Conservation (phyloP, 2,329 filamentous ascomycete species). For the Trematosphaeria pertusa region DNA sequence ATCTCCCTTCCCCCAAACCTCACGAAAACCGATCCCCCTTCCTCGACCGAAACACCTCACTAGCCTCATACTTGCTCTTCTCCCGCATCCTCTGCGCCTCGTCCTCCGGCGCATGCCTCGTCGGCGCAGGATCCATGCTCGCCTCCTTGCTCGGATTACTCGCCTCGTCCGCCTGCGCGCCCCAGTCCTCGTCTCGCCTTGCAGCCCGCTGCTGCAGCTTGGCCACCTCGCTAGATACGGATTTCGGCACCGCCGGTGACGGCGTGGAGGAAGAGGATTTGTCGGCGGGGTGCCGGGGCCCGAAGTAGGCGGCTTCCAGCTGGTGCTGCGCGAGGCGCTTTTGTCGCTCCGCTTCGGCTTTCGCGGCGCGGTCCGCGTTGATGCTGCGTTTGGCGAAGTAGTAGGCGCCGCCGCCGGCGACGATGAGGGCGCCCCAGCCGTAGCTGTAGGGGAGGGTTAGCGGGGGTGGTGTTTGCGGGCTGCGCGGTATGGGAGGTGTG, state of each 20-base stretch:
- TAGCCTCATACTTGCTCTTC: constrained; percentile 90
- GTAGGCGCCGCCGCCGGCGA: constrained; percentile 87
- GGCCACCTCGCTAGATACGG: constrained; percentile 13
- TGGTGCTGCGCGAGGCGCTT: constrained; percentile 40
- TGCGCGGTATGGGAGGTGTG: neutral
- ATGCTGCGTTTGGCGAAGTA: constrained; percentile 95
- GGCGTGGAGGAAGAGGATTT: constrained; percentile 19
- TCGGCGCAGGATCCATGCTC: constrained; percentile 82
- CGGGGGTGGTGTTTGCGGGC: neutral
- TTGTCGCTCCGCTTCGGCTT: constrained; percentile 60
- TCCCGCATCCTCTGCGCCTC: constrained; percentile 71
- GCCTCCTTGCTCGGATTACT: constrained; percentile 74
- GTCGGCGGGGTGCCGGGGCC: constrained; percentile 16
- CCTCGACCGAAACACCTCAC: constrained; percentile 73
- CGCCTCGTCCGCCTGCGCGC: constrained; percentile 19
- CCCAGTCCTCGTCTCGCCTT: constrained; percentile 20
- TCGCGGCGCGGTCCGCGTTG: constrained; percentile 84
- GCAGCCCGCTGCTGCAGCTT: too few species aligned
- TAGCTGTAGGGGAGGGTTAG: constrained; percentile 63
- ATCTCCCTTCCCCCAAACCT: too few species aligned
- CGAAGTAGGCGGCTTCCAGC: constrained; percentile 33
- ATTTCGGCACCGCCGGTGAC: constrained; percentile 17
- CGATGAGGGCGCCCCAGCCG: constrained; percentile 89
- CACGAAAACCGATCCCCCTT: constrained; percentile 84
- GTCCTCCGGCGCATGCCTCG: constrained; percentile 77